These are phyloP conservation scores for Metarhizium humberi DNA, from an alignment of 2,329 filamentous ascomycete species.

Conservation along the genomic window DNA sequence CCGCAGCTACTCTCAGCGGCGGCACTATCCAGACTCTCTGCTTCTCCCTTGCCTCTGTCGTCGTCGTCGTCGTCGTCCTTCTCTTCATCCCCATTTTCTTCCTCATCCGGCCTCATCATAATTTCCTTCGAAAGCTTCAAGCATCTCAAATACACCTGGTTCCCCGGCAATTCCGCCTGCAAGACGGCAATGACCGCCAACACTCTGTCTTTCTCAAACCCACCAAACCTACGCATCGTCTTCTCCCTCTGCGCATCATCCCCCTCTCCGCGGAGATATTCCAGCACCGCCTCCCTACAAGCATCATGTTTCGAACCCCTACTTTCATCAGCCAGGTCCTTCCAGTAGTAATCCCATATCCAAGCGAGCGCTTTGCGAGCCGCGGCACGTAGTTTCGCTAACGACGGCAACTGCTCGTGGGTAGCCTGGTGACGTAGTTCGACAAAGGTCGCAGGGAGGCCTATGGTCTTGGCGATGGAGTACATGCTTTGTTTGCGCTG, in stretches of 20 bases:
- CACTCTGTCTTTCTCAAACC: conserved; percentile 27
- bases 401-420: conserved; percentile 74
- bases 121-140: conserved; percentile 34
- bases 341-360: conserved; percentile 90
- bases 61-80: conserved; percentile 2
- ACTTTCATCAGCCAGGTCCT: conserved; percentile 28
- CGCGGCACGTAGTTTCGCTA: conserved; percentile 62
- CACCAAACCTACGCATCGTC: conserved; percentile 20
- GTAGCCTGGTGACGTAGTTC: conserved; percentile 85
- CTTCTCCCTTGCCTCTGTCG: no score
- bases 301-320: conserved; percentile 9
- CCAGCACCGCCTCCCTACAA: conserved; percentile 27
- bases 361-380: conserved; percentile 64
- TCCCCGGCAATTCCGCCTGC: conserved; percentile 30
- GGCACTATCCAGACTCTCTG: no score
- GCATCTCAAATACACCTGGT: conserved; percentile 32
- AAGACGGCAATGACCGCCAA: conserved; percentile 29
- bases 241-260: conserved; percentile 17
- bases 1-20: conserved; percentile 12
- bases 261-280: conserved; percentile 28
- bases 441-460: conserved; percentile 69
- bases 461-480: conserved; percentile 57
- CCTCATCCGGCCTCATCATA: conserved; percentile 16
- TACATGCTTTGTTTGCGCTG: conserved; percentile 65
- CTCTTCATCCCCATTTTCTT: conserved; percentile 1